A percentile compares a stretch with the other conserved stretches of the same genome.
Conservation (phyloP, 2,329 filamentous ascomycete genomes). For the Catunica adiposa region DNA sequence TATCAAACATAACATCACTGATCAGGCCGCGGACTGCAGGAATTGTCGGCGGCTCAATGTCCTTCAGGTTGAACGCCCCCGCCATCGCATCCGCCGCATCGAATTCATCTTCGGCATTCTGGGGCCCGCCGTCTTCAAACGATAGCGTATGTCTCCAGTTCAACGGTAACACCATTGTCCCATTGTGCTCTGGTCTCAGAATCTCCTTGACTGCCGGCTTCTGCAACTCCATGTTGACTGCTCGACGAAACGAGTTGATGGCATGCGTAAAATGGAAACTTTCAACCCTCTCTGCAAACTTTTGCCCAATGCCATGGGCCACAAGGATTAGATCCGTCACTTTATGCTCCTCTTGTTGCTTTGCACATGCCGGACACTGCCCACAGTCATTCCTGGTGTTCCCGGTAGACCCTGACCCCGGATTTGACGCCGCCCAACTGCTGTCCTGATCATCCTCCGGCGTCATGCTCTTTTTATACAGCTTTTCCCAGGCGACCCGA, state of each 20-base stretch:
- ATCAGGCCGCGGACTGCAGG: slow-evolving; percentile 88
- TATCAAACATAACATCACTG: slow-evolving; percentile 94
- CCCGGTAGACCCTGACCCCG: slow-evolving; percentile 17
- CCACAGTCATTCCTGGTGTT: slow-evolving; percentile 5
- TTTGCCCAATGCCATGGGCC: slow-evolving; percentile 91
- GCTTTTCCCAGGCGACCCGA: slow-evolving; percentile 54
- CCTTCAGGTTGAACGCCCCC: slow-evolving; percentile 49
- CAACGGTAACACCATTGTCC: slow-evolving; percentile 82
- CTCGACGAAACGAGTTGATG: slow-evolving; percentile 75
- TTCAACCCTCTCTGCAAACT: slow-evolving; percentile 84
- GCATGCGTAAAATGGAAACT: slow-evolving; percentile 96
- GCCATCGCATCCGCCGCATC: slow-evolving; percentile 26
- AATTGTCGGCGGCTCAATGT: slow-evolving; percentile 82
- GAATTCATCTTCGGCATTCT: slow-evolving; percentile 36
- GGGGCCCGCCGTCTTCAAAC: slow-evolving; percentile 62
- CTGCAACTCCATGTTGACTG: slow-evolving; percentile 69
- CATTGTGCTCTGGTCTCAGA: slow-evolving; percentile 57
- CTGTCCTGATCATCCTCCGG: slow-evolving; percentile 18
- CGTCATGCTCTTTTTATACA: slow-evolving; percentile 37
- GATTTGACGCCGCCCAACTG: slow-evolving; percentile 19
- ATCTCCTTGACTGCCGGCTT: slow-evolving; percentile 58
- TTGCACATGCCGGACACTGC: slow-evolving; percentile 41
- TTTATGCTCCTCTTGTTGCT: slow-evolving; percentile 46
- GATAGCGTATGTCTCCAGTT: slow-evolving; percentile 87
- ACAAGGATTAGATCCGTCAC: slow-evolving; percentile 82